A percentile compares a stretch with the other conserved stretches of the same genome.
These are phyloP conservation scores for Aureobasidium subglaciale DNA, from an alignment of 2,329 filamentous ascomycete genomes.

Conservation along the genomic window DNA sequence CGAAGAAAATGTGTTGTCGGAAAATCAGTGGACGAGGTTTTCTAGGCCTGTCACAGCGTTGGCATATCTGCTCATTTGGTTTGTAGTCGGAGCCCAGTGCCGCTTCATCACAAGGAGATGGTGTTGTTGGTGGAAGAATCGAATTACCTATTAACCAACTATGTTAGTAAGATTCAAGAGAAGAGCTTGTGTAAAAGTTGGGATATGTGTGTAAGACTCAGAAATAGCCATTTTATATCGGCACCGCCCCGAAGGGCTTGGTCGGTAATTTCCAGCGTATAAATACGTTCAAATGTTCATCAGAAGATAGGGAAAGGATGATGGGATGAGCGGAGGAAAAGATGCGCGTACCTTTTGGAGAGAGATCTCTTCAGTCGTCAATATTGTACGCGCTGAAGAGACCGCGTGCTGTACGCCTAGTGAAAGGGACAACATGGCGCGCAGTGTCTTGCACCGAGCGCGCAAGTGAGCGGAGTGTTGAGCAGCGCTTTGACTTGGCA, in stretches of 20 bases:
- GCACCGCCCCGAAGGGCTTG: constrained; percentile 64
- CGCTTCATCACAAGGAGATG: constrained; percentile 20
- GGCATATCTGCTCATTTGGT: constrained; percentile 21
- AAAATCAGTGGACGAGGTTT: constrained; percentile 38
- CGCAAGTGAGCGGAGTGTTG: not conserved
- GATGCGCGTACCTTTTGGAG: not conserved
- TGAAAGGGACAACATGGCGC: constrained; percentile 3
- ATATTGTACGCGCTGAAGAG: not conserved
- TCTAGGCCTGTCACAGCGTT: constrained; percentile 36
- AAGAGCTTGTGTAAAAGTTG: constrained; percentile 6
- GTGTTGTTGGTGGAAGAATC: not conserved
- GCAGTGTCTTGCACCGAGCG: not conserved
- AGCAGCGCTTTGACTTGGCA: constrained; percentile 1
- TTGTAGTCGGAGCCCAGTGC: constrained; percentile 22
- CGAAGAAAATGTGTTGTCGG: not conserved
- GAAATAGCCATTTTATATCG: constrained; percentile 81
- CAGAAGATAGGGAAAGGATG: constrained; percentile 15
- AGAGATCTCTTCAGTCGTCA: not conserved
- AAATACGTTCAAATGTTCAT: constrained; percentile 54
- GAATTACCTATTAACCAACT: constrained; percentile 15
- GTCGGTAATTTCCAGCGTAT: constrained; percentile 97
- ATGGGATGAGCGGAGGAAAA: not conserved
- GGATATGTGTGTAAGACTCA: constrained; percentile 46
- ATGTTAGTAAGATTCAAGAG: constrained; percentile 10
- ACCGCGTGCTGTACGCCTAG: not conserved